Percentiles rank a stretch among this genome's conserved stretches.
Conservation (phyloP, 148 eudicot species). For the Euryodendron excelsum region DNA sequence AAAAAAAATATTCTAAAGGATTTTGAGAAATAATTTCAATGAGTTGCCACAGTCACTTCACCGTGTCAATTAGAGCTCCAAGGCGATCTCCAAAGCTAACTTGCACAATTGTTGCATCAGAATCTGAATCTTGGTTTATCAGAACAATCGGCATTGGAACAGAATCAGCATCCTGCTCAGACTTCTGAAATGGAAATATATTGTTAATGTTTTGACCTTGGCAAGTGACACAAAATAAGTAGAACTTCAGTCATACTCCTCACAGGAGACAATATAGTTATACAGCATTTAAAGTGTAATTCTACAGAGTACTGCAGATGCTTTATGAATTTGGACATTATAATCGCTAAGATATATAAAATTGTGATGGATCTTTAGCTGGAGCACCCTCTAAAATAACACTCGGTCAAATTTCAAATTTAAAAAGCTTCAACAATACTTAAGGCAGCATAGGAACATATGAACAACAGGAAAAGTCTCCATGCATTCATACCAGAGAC, state of each 20-base stretch:
- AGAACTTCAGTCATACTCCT: not conserved
- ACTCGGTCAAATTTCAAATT: not conserved
- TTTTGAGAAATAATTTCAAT: not conserved
- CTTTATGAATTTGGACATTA: not conserved
- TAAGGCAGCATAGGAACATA: not conserved
- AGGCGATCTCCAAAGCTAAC: slow-evolving; percentile 98
- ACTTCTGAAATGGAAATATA: slow-evolving; percentile 36
- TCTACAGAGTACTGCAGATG: not conserved
- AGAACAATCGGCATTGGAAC: slow-evolving; percentile 82
- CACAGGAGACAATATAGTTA: not conserved
- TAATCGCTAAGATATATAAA: not conserved
- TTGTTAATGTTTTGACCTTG: not conserved
- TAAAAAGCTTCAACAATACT: not conserved
- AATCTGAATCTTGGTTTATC: slow-evolving; percentile 83
- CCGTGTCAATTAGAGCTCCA: slow-evolving; percentile 95
- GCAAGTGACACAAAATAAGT: not conserved
- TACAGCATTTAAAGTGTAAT: not conserved
- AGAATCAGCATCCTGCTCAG: slow-evolving; percentile 56
- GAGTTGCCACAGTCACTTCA: slow-evolving; percentile 23
- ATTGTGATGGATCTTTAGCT: not conserved
- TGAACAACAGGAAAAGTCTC: not conserved
- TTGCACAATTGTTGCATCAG: slow-evolving; percentile 78
- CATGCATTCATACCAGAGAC: not conserved
- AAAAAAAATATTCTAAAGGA: not conserved
- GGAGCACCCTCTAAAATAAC: not conserved